A percentile compares a stretch with the other conserved stretches of the same genome.
Evolutionary conservation across 1,284 basidiomycete genomes (phyloP).

Genomic region (Trametes polyzona): DNA sequence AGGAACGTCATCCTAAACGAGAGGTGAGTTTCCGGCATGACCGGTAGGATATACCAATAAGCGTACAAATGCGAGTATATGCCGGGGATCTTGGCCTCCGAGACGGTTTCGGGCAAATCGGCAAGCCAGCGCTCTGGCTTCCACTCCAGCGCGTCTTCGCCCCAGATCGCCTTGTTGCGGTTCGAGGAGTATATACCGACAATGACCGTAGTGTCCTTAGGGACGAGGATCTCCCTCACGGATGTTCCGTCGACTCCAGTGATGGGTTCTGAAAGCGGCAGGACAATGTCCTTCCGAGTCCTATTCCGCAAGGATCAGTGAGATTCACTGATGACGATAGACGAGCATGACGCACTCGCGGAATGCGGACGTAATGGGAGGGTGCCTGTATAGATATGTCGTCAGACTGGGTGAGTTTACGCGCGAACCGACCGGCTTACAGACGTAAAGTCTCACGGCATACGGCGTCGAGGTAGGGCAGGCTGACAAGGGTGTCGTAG

Average conservation of each 20-base stretch:
- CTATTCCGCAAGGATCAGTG: no score
- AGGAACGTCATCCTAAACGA: no score
- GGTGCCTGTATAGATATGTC: background rate
- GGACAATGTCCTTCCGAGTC: slow-evolving; percentile 16
- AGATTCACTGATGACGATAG: background rate
- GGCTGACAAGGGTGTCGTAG: background rate
- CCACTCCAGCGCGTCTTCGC: slow-evolving; percentile 56
- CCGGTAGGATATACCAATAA: background rate
- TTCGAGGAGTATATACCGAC: no score
- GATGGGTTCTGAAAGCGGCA: slow-evolving; percentile 32
- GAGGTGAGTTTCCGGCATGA: no score
- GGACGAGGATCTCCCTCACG: slow-evolving; percentile 43
- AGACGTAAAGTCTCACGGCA: background rate
- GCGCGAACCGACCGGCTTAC: background rate
- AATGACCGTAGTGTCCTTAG: slow-evolving; percentile 51
- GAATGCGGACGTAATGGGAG: background rate
- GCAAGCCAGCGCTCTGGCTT: slow-evolving; percentile 41
- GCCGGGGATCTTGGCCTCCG: slow-evolving; percentile 25
- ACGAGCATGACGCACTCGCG: background rate
- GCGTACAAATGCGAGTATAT: slow-evolving; percentile 14
- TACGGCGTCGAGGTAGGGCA: background rate
- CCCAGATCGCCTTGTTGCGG: slow-evolving; percentile 52
- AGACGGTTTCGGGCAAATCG: slow-evolving; percentile 22
- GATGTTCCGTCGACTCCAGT: slow-evolving; percentile 34
- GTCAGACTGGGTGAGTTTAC: background rate